These are phyloP conservation scores for Cladosporium colombiae DNA, from an alignment of 2,329 filamentous ascomycete species.

Conservation along the genomic window DNA sequence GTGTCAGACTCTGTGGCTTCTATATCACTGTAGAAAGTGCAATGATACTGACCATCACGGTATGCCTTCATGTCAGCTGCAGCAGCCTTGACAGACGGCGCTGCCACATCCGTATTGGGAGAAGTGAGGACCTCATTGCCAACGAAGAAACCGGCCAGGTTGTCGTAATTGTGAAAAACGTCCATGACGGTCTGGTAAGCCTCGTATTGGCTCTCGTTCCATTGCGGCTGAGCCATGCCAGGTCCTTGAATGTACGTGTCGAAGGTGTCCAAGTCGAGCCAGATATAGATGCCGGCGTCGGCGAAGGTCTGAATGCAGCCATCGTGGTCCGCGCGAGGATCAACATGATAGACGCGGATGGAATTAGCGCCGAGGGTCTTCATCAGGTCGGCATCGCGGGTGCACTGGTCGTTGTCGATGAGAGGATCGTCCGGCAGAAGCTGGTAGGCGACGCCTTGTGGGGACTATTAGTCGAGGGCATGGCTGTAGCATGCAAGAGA, in stretches of 20 bases:
- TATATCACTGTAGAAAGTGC: slow-evolving; percentile 36
- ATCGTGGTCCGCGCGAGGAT: slow-evolving; percentile 68
- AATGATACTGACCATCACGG: slow-evolving; percentile 71
- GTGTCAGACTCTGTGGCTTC: not conserved
- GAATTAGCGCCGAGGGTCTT: slow-evolving; percentile 77
- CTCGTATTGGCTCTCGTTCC: slow-evolving; percentile 71
- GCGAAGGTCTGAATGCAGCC: slow-evolving; percentile 80
- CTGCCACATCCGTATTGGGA: slow-evolving; percentile 59
- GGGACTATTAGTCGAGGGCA: slow-evolving; percentile 42
- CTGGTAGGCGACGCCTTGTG: slow-evolving; percentile 44
- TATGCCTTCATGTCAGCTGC: slow-evolving; percentile 81
- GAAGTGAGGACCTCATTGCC: slow-evolving; percentile 81
- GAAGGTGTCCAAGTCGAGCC: slow-evolving; percentile 80
- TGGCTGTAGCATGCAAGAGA: not conserved
- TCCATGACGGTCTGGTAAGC: slow-evolving; percentile 73
- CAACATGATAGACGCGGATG: slow-evolving; percentile 84
- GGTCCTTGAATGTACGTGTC: slow-evolving; percentile 59
- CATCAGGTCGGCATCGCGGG: slow-evolving; percentile 75
- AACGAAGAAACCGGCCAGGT: slow-evolving; percentile 80
- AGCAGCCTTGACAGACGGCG: slow-evolving; percentile 81
- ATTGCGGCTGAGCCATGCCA: slow-evolving; percentile 55
- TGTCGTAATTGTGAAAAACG: slow-evolving; percentile 73
- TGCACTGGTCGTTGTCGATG: slow-evolving; percentile 72
- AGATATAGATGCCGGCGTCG: slow-evolving; percentile 78
- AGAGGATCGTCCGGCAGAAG: slow-evolving; percentile 72